Percentiles rank a stretch among this genome's conserved stretches.
Evolutionary conservation across 208 protist species (phyloP).

Genomic region (Endotrypanum monterogeii): DNA sequence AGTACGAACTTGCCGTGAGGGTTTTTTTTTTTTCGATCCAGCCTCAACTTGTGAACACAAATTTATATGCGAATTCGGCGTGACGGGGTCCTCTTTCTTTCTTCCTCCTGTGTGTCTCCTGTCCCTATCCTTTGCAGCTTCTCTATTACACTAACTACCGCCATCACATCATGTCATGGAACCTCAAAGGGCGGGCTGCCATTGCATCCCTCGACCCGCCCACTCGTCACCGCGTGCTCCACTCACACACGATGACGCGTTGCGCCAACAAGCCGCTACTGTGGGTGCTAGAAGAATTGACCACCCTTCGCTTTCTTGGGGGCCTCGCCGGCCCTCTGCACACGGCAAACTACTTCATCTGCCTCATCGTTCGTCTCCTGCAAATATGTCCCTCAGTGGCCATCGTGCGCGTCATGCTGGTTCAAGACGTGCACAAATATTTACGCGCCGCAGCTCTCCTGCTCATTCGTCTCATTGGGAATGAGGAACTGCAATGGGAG

Average conservation of each 20-base stretch:
- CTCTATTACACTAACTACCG: background rate
- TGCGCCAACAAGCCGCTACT: constrained; percentile 69
- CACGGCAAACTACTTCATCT: constrained; percentile 66
- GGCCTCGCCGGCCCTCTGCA: constrained; percentile 57
- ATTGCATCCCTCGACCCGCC: constrained; percentile 59
- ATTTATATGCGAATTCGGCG: background rate
- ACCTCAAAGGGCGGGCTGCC: constrained; percentile 67
- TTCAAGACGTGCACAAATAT: constrained; percentile 83
- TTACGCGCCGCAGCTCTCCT: constrained; percentile 71
- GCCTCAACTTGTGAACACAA: no score
- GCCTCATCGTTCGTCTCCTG: constrained; percentile 63
- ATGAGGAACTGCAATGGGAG: constrained; percentile 42
- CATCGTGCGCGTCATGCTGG: constrained; percentile 69
- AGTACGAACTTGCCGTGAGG: background rate
- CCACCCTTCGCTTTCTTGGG: constrained; percentile 40
- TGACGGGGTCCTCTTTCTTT: background rate
- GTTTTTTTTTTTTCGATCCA: no score
- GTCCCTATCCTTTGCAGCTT: background rate
- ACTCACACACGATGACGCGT: constrained; percentile 63
- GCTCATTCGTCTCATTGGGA: constrained; percentile 72
- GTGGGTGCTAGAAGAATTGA: constrained; percentile 70
- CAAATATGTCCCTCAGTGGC: constrained; percentile 62
- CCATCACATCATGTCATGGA: constrained; percentile 46
- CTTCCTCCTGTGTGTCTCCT: background rate
- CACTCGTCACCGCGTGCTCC: constrained; percentile 50